Evolutionary conservation across 2,329 filamentous ascomycete genomes (phyloP).

Genomic region (Septoria petroselini): DNA sequence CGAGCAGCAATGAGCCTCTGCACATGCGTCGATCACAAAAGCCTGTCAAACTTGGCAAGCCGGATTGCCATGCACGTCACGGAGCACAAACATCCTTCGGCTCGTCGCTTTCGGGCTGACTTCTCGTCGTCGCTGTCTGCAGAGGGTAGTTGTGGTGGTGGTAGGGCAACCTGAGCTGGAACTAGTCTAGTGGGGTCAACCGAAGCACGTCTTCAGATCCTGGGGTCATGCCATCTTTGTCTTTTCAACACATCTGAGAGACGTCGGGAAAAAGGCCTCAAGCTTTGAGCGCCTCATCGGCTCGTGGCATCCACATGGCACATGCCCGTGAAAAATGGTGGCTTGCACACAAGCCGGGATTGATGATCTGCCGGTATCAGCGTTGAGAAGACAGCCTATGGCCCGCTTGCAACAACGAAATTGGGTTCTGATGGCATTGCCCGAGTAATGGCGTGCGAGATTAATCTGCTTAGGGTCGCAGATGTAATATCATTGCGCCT

Average conservation of each 20-base stretch:
- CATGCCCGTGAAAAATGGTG: conserved; percentile 8
- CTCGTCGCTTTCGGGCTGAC: conserved; percentile 10
- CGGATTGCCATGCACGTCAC: conserved; percentile 1
- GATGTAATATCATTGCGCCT: too few species aligned
- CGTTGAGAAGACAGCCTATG: conserved; percentile 4
- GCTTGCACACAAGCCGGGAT: conserved; percentile 1
- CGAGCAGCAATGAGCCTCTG: neutral
- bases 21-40: neutral
- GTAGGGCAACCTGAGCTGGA: neutral
- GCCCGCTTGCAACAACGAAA: neutral
- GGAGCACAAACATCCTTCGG: conserved; percentile 7
- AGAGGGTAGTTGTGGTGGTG: neutral
- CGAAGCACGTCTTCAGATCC: conserved; percentile 14
- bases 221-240: neutral
- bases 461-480: neutral
- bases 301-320: conserved; percentile 21
- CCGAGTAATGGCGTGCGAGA: conserved; percentile 1
- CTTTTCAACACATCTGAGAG: neutral
- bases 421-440: conserved; percentile 8
- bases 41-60: neutral
- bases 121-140: conserved; percentile 1
- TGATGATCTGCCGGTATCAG: neutral
- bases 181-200: conserved; percentile 9
- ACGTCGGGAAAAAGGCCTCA: neutral
- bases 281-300: neutral